A percentile compares a stretch with the other conserved stretches of the same genome.
Conservation (phyloP, 139 green algal genomes). For the Tetraselmis striata region DNA sequence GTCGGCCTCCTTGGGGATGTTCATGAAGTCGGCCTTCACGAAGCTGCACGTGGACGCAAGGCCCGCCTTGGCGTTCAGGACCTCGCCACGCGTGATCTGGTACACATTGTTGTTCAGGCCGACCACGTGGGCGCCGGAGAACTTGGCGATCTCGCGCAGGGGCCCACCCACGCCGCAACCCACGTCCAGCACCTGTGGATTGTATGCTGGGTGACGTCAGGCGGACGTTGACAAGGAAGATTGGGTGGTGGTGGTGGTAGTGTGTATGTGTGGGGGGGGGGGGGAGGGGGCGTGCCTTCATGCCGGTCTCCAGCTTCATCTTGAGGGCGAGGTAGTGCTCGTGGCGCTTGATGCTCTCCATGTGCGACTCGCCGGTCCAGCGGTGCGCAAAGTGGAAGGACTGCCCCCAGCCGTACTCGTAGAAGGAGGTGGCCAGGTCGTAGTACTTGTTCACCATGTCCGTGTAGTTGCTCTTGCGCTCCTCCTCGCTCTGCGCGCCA, state of each 20-base stretch:
- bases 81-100: conserved; percentile 73
- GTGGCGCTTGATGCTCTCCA: conserved; percentile 56
- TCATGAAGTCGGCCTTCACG: conserved; percentile 90
- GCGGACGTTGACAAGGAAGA: too few relatives aligned
- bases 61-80: conserved; percentile 70
- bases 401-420: conserved; percentile 62
- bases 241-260: too few relatives aligned
- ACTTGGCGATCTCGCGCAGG: conserved; percentile 86
- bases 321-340: conserved; percentile 63
- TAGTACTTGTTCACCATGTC: conserved; percentile 68
- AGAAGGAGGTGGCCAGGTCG: conserved; percentile 55
- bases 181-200: conserved; percentile 74
- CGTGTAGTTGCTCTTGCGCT: conserved; percentile 32
- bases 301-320: conserved; percentile 37
- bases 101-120: conserved; percentile 98
- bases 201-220: too few relatives aligned
- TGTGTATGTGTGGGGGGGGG: too few relatives aligned
- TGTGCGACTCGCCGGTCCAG: conserved; percentile 47
- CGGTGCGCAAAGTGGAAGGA: conserved; percentile 70
- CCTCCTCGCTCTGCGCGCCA: conserved; percentile 2
- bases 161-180: conserved; percentile 96
- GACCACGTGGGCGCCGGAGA: conserved; percentile 76
- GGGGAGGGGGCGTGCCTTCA: conserved; percentile 18
- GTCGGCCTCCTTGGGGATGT: conserved; percentile 80
- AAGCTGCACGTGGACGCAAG: conserved; percentile 28